Percentiles rank a stretch among this genome's conserved stretches.
phyloP scores from a whole-genome alignment of 768 basidiomycete species.

The Boletus subparvulus region DNA sequence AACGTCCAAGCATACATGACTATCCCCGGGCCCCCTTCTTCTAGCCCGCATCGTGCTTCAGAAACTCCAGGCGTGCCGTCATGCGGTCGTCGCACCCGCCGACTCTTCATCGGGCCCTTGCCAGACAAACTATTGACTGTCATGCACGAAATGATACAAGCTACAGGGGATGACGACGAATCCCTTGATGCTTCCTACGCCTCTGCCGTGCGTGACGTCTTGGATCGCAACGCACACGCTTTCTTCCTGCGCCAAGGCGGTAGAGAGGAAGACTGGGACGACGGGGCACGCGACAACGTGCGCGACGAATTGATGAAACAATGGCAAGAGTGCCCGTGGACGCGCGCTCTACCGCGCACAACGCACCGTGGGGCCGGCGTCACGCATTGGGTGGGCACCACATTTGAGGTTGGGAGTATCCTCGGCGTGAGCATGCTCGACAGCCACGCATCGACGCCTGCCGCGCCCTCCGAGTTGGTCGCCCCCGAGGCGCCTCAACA shows the following conservation, averaged over 20 bases:
- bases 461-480: background rate
- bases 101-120: conserved; percentile 77
- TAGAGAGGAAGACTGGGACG: conserved; percentile 63
- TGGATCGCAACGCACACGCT: conserved; percentile 60
- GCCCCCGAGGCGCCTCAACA: conserved; percentile 2
- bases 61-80: background rate
- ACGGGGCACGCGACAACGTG: conserved; percentile 47
- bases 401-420: conserved; percentile 77
- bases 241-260: conserved; percentile 70
- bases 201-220: conserved; percentile 34
- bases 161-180: conserved; percentile 32
- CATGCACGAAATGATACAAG: conserved; percentile 32
- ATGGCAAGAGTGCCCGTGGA: conserved; percentile 74
- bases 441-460: conserved; percentile 8
- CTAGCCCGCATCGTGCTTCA: background rate
- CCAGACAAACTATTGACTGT: conserved; percentile 56
- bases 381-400: conserved; percentile 64
- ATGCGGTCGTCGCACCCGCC: conserved; percentile 35
- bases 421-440: conserved; percentile 65
- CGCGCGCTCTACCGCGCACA: conserved; percentile 39
- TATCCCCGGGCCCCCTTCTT: conserved; percentile 2
- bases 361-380: conserved; percentile 1
- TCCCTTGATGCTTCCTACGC: conserved; percentile 33
- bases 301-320: conserved; percentile 56
- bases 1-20: conserved; percentile 11